Conservation (phyloP, 2,329 filamentous ascomycete species). For the Harringtonia aguacate region DNA sequence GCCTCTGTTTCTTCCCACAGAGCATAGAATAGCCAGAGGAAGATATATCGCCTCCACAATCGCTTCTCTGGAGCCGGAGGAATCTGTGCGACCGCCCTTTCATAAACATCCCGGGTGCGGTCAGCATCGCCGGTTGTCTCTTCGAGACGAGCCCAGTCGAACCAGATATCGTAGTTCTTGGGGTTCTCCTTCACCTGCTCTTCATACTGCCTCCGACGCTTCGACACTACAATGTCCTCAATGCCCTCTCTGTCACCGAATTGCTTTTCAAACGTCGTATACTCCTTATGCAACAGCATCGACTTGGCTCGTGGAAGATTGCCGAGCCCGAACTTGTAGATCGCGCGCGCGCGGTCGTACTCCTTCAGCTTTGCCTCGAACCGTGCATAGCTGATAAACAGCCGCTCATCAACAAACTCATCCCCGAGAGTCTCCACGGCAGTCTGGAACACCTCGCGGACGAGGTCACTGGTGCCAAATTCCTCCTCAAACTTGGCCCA, state of each 20-base stretch:
- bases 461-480: slow-evolving; percentile 80
- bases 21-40: slow-evolving; percentile 96
- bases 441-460: slow-evolving; percentile 81
- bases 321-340: slow-evolving; percentile 95
- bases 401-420: slow-evolving; percentile 89
- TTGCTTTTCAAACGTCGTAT: slow-evolving; percentile 97
- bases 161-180: slow-evolving; percentile 96
- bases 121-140: slow-evolving; percentile 76
- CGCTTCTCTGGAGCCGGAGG: slow-evolving; percentile 94
- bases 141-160: slow-evolving; percentile 86
- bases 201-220: slow-evolving; percentile 86
- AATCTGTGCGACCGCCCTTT: slow-evolving; percentile 88
- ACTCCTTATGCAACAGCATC: slow-evolving; percentile 76
- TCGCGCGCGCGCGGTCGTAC: slow-evolving; percentile 83
- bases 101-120: slow-evolving; percentile 83
- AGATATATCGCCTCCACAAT: slow-evolving; percentile 95
- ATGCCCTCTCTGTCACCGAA: slow-evolving; percentile 89
- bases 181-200: slow-evolving; percentile 88
- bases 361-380: slow-evolving; percentile 94
- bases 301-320: slow-evolving; percentile 82
- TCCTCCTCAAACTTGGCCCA: slow-evolving; percentile 98
- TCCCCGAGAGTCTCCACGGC: slow-evolving; percentile 87
- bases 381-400: slow-evolving; percentile 91
- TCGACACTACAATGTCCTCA: slow-evolving; percentile 91
- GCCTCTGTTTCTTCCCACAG: slow-evolving; percentile 87